phyloP scores from a whole-genome alignment of 2,329 filamentous ascomycete genomes.

The Sclerotinia nivalis region DNA sequence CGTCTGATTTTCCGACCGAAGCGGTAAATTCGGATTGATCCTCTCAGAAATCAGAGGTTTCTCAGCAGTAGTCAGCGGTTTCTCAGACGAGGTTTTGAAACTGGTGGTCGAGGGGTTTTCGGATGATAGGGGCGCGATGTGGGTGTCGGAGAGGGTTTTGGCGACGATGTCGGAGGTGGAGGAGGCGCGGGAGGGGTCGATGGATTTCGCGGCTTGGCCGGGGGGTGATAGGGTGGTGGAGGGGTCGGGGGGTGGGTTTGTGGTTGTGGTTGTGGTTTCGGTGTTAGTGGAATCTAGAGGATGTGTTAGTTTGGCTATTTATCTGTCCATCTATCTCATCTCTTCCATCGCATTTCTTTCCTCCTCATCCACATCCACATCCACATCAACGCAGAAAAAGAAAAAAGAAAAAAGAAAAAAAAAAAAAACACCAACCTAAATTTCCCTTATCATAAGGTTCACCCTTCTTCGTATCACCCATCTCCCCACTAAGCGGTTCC shows the following conservation, averaged over 20 bases:
- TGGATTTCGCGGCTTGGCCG: neutral
- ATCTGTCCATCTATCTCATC: neutral
- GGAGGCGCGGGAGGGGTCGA: neutral
- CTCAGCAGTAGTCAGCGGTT: neutral
- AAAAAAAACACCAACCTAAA: constrained; percentile 40
- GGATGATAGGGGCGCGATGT: neutral
- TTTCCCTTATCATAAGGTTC: constrained; percentile 83
- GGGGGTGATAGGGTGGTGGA: neutral
- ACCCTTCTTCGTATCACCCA: constrained; percentile 64
- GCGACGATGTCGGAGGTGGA: neutral
- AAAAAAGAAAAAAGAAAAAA: neutral
- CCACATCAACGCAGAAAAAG: neutral
- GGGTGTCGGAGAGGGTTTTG: neutral
- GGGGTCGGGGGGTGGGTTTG: neutral
- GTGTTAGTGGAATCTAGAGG: neutral
- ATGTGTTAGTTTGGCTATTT: too few species aligned
- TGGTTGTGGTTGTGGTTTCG: neutral
- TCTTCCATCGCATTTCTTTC: neutral
- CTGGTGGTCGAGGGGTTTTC: neutral
- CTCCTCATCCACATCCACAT: neutral
- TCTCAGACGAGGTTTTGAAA: neutral
- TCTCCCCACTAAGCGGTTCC: constrained; percentile 72
- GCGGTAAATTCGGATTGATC: neutral
- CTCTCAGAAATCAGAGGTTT: neutral
- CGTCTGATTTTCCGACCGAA: neutral